Conservation (phyloP, 495 filamentous ascomycete genomes). For the Rhizodiscina lignyota region DNA sequence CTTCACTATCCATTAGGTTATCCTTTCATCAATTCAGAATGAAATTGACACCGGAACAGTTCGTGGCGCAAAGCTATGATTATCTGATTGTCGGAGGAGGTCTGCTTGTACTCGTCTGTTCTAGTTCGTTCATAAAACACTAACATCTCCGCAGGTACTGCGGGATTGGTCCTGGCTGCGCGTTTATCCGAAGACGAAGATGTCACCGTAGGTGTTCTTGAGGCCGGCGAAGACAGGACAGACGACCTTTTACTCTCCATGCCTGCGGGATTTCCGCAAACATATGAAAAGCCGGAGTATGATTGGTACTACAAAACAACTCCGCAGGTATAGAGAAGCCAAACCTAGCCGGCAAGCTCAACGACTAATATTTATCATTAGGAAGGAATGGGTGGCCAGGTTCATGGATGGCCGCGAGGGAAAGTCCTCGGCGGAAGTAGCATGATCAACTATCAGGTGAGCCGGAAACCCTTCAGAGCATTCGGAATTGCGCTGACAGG, state of each 20-base stretch:
- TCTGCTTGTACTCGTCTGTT: too few relatives aligned
- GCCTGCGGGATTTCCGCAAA: slow-evolving; percentile 9
- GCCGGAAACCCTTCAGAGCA: not conserved
- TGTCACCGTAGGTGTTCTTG: slow-evolving; percentile 8
- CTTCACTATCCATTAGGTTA: too few relatives aligned
- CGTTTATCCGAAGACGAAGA: slow-evolving; percentile 8
- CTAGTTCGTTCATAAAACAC: too few relatives aligned
- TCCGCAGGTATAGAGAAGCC: slow-evolving; percentile 4
- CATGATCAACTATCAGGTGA: not conserved
- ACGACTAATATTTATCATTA: slow-evolving; percentile 25
- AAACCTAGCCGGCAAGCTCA: not conserved
- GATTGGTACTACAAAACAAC: slow-evolving; percentile 16
- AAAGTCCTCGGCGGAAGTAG: slow-evolving; percentile 9
- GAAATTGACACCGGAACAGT: too few relatives aligned
- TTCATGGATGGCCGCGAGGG: slow-evolving; percentile 5
- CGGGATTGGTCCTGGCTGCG: slow-evolving; percentile 11
- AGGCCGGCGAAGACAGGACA: slow-evolving; percentile 11
- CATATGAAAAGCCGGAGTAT: slow-evolving; percentile 5
- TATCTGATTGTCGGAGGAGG: too few relatives aligned
- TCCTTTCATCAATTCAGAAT: too few relatives aligned
- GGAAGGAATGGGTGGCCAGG: not conserved
- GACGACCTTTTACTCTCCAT: slow-evolving; percentile 9
- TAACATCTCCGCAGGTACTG: slow-evolving; percentile 18
- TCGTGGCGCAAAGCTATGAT: too few relatives aligned
- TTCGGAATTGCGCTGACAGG: too few relatives aligned